phyloP scores from a whole-genome alignment of 179 eudicot species.

The Pouteria campechiana region DNA sequence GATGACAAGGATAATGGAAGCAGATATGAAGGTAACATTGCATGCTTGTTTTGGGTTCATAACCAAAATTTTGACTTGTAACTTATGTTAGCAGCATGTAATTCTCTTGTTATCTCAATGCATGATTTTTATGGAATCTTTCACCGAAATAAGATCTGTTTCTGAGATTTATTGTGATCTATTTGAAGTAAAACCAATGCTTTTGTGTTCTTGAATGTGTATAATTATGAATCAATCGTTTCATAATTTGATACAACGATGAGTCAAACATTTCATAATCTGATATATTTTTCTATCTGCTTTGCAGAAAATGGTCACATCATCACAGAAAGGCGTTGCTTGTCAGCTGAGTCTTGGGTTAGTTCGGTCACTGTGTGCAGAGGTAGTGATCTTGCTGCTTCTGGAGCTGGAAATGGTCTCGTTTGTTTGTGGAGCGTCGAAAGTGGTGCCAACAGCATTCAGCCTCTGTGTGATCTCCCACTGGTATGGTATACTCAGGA shows the following conservation, averaged over 20 bases:
- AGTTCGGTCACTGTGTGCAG: constrained; percentile 69
- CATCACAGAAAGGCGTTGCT: constrained; percentile 13
- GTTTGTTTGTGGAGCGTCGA: constrained; percentile 78
- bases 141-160: no score
- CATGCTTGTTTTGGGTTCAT: no score
- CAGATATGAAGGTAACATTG: constrained; percentile 52
- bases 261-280: background rate
- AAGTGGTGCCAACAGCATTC: constrained; percentile 56
- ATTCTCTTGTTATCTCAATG: no score
- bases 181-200: no score
- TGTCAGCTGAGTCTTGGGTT: constrained; percentile 71
- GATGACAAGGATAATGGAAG: constrained; percentile 22
- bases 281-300: background rate
- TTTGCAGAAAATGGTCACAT: constrained; percentile 31
- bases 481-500: no score
- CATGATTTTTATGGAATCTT: no score
- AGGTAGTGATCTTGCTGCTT: constrained; percentile 91
- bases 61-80: no score
- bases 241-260: background rate
- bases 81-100: no score
- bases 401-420: constrained; percentile 90
- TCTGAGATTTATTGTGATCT: no score
- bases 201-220: no score
- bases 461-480: constrained; percentile 69
- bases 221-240: no score